Base-by-base conservation (phyloP, 2,329 filamentous ascomycete genomes). In the Colletotrichum sp. region DNA sequence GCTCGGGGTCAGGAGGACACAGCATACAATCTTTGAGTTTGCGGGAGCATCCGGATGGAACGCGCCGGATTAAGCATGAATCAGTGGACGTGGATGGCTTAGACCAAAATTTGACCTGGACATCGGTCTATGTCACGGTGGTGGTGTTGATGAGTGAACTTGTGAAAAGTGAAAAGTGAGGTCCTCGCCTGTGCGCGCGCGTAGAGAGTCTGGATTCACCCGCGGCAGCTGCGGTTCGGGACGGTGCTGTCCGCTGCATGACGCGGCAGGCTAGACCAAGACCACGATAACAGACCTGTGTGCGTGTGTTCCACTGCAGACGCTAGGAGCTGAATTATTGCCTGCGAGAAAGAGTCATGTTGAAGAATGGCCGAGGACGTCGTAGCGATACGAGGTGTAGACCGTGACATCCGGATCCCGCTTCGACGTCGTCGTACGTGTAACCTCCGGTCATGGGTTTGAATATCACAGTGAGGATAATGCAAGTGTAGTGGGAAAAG, bases 41-140 rank as follows among this genome's bases (percentile, higher is more conserved):
- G n/a, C 56, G 56, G 56, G 56, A 61, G 56, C 16, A 61, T n/a
- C 58, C 58, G 58, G 26, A 34, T 61, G 26, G 58, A 61, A 59
- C 38, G 38, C 38, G 38, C 38, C 18, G 18, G 18, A n/a, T 48
- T 48, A 48, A 48, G 38, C 38, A 48, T 48, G 38, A 48, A 48
- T 48, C 38, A 48, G 38, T 48, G 38, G 38, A 12, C 38, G 38
- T 48, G 38, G 38, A 48, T 48, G 18, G 38, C 38, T 48, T n/a
- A 48, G 38, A 48, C 38, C 18, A 48, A 2, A n/a, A 48, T 4
- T 4, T 0, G 18, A n/a, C 36, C 36, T 38, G 14, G 36, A 4
- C 18, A 48, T 7, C 5, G 18, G 38, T n/a, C 38, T 48, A 48
- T 48, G 38, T 48, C 0, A 48, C 38, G 38, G 18, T 43, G 38